Evolutionary conservation across 176 grass and related monocot genomes (phyloP).

Genomic region (Lolium perenne): DNA sequence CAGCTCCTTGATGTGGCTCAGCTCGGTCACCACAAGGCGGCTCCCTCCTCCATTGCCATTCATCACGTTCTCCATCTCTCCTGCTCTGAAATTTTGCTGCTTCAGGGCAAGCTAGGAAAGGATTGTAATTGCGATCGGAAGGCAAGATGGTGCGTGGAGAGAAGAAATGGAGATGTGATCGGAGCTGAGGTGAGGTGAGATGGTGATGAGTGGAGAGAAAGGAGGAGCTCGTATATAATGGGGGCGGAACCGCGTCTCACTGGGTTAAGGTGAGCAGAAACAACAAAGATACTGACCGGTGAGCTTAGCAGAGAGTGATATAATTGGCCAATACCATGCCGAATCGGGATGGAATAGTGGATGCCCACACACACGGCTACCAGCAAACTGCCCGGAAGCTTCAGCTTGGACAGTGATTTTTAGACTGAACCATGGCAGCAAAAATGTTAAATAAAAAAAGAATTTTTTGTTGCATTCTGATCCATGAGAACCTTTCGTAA

Average conservation of each 20-base stretch:
- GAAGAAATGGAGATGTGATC: neutral
- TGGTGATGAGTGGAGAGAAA: neutral
- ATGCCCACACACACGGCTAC: neutral
- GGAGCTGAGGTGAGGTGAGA: neutral
- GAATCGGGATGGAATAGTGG: neutral
- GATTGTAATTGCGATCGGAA: neutral
- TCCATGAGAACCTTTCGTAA: neutral
- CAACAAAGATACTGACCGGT: conserved; percentile 27
- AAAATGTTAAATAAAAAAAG: neutral
- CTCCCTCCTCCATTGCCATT: conserved; percentile 44
- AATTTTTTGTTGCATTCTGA: neutral
- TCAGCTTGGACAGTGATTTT: neutral
- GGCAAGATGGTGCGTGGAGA: neutral
- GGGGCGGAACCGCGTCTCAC: conserved; percentile 30
- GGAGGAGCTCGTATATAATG: conserved; percentile 1
- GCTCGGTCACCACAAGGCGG: conserved; percentile 49
- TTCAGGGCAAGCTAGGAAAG: neutral
- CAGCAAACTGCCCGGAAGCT: too few species aligned
- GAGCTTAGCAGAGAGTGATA: neutral
- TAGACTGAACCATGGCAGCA: neutral
- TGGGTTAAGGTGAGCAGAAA: neutral
- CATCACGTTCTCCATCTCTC: conserved; percentile 38
- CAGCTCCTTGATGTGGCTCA: conserved; percentile 65
- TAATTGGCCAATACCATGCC: conserved; percentile 24
- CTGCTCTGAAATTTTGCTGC: neutral